These are phyloP conservation scores for Peziza echinospora DNA, from an alignment of 495 filamentous ascomycete genomes.

Conservation along the genomic window DNA sequence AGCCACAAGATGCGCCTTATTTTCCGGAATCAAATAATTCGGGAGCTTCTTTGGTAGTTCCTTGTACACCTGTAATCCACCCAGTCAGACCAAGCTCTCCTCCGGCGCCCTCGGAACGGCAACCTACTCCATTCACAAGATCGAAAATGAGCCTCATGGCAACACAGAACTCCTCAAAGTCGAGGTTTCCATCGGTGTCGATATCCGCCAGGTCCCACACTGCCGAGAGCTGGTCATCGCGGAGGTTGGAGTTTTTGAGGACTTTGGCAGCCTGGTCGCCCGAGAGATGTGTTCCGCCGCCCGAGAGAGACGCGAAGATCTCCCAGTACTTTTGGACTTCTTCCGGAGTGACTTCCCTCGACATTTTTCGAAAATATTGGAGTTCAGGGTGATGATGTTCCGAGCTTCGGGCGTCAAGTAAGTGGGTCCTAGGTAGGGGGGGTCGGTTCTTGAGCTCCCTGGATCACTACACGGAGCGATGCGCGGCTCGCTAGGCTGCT, in stretches of 20 bases:
- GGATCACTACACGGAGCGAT: too few relatives aligned
- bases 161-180: constrained; percentile 99
- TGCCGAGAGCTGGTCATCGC: constrained; percentile 83
- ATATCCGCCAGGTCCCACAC: constrained; percentile 97
- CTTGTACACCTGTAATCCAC: constrained; percentile 23
- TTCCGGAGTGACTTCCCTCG: constrained; percentile 68
- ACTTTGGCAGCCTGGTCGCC: constrained; percentile 83
- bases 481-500: too few relatives aligned
- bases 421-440: too few relatives aligned
- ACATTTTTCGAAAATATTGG: too few relatives aligned
- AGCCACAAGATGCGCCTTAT: constrained; percentile 86
- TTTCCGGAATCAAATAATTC: constrained; percentile 91
- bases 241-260: constrained; percentile 82
- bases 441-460: too few relatives aligned
- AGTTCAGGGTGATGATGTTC: too few relatives aligned
- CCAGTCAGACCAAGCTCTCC: constrained; percentile 1
- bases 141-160: constrained; percentile 97
- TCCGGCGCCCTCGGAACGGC: background rate
- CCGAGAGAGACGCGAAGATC: constrained; percentile 72
- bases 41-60: constrained; percentile 67
- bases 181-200: constrained; percentile 84
- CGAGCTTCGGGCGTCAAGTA: too few relatives aligned
- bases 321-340: constrained; percentile 99
- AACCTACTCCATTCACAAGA: constrained; percentile 73
- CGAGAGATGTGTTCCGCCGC: constrained; percentile 64